Conservation (phyloP, 2,329 filamentous ascomycete genomes). For the Leptographium radiaticola region DNA sequence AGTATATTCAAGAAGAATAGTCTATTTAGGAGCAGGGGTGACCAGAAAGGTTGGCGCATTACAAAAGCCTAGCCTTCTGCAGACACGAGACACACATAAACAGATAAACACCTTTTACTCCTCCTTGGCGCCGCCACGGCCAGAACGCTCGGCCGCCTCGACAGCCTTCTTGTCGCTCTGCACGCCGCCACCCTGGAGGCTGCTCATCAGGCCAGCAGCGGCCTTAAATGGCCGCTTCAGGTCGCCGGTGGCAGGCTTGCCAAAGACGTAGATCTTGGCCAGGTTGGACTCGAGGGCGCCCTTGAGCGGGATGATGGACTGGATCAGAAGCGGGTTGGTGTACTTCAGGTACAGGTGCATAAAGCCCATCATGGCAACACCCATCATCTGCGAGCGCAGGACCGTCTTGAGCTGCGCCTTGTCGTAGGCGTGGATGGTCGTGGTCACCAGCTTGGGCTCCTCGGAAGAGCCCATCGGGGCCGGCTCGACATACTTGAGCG, state of each 20-base stretch:
- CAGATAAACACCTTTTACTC: conserved; percentile 34
- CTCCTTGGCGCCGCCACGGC: conserved; percentile 58
- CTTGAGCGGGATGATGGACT: conserved; percentile 97
- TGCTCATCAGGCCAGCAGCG: conserved; percentile 66
- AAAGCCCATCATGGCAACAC: conserved; percentile 92
- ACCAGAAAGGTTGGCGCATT: no score
- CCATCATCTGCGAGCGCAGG: conserved; percentile 89
- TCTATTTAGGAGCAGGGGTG: no score
- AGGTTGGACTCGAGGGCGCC: conserved; percentile 88
- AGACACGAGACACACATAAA: not conserved
- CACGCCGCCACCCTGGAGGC: conserved; percentile 57
- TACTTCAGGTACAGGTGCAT: conserved; percentile 99
- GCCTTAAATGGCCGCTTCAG: conserved; percentile 95
- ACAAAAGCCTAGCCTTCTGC: no score
- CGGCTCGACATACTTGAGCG: conserved; percentile 97
- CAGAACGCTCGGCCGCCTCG: conserved; percentile 64
- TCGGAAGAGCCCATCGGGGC: conserved; percentile 85
- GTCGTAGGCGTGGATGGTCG: conserved; percentile 94
- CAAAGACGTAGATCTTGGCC: conserved; percentile 88
- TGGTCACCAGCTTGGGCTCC: conserved; percentile 91
- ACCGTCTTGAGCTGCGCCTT: conserved; percentile 68
- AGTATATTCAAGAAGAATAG: no score
- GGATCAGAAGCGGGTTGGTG: conserved; percentile 97
- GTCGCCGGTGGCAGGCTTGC: conserved; percentile 75
- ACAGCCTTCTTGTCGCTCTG: conserved; percentile 91